Conservation (phyloP, 164 flowering plant genomes). For the Umbellularia californica region DNA sequence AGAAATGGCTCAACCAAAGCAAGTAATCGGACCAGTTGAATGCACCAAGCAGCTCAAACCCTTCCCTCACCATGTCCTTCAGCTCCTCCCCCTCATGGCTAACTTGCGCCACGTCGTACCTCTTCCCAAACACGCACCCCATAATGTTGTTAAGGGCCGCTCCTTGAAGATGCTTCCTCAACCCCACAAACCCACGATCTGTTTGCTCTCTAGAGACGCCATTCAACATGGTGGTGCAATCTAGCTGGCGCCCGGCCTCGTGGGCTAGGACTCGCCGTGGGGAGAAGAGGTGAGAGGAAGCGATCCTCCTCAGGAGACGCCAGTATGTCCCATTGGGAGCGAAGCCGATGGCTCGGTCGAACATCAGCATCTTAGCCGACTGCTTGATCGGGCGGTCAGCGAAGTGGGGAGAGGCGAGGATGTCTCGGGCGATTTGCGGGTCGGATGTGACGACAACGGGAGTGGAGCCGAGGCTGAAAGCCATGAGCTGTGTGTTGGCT, state of each 20-base stretch:
- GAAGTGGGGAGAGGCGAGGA: conserved; percentile 50
- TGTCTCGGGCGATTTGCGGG: conserved; percentile 52
- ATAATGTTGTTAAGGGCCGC: conserved; percentile 63
- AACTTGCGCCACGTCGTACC: conserved; percentile 24
- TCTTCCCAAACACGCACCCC: conserved; percentile 60
- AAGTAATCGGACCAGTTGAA: conserved; percentile 74
- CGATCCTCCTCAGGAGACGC: conserved; percentile 57
- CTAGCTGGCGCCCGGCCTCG: conserved; percentile 37
- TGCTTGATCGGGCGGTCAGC: conserved; percentile 73
- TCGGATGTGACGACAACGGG: conserved; percentile 58
- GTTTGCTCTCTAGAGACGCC: conserved; percentile 27
- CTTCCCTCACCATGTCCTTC: conserved; percentile 57
- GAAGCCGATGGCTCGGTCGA: conserved; percentile 74
- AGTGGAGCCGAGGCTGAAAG: conserved; percentile 60
- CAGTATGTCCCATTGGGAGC: conserved; percentile 71
- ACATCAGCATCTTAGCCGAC: conserved; percentile 62
- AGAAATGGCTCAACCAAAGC: conserved; percentile 48
- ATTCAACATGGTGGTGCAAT: conserved; percentile 36
- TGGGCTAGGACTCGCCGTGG: conserved; percentile 48
- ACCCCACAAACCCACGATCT: conserved; percentile 22
- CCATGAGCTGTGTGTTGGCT: conserved; percentile 48
- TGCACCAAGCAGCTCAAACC: conserved; percentile 70
- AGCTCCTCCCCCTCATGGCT: conserved; percentile 28
- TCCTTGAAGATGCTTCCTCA: conserved; percentile 43
- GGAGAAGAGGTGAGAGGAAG: conserved; percentile 56